phyloP scores from a whole-genome alignment of 306 rosid species.

The Canavalia gladiata region DNA sequence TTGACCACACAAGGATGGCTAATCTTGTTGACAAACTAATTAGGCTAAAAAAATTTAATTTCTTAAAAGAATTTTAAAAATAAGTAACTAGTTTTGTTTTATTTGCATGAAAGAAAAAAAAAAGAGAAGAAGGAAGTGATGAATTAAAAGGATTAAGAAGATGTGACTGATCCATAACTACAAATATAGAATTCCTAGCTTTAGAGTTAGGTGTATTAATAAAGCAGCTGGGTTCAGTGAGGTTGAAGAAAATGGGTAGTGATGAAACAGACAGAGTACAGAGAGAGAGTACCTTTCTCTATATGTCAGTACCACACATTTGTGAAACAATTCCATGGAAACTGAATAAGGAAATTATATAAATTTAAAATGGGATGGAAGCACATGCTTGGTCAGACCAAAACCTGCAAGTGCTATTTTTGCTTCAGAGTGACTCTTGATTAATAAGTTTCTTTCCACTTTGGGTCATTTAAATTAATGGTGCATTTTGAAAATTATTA shows the following conservation, averaged over 20 bases:
- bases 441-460: background rate
- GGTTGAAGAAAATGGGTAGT: background rate
- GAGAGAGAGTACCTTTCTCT: background rate
- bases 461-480: background rate
- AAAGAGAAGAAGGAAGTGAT: background rate
- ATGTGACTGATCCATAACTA: background rate
- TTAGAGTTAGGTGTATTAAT: background rate
- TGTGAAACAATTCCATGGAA: background rate
- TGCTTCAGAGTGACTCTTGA: too few relatives aligned
- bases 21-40: background rate
- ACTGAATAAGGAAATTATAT: background rate
- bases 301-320: background rate
- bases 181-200: background rate
- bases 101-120: background rate
- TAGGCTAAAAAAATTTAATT: background rate
- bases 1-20: background rate
- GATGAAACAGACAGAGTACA: background rate
- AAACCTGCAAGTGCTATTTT: background rate
- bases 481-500: too few relatives aligned
- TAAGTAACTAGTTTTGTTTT: background rate
- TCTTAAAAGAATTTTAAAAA: background rate
- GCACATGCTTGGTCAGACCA: constrained; percentile 39
- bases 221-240: background rate
- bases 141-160: background rate
- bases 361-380: background rate